A percentile compares a stretch with the other conserved stretches of the same genome.
phyloP scores from a whole-genome alignment of 2,329 filamentous ascomycete genomes.

The Biscogniauxia marginata region DNA sequence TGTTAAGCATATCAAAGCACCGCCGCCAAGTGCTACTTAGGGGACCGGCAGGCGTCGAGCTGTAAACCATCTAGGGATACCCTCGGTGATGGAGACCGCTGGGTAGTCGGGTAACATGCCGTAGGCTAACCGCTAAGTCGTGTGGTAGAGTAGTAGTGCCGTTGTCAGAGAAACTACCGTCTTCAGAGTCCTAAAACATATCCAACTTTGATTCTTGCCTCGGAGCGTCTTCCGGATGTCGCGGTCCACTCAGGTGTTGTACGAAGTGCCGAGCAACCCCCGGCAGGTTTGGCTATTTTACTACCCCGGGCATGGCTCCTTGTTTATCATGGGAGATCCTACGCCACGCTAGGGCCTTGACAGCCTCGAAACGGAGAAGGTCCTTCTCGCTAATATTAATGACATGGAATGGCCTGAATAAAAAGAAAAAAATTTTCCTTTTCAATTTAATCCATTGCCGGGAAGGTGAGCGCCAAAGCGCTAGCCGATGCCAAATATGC shows the following conservation, averaged over 20 bases:
- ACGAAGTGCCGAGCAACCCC: background rate
- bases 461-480: slow-evolving; percentile 11
- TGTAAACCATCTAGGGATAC: background rate
- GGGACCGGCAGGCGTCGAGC: background rate
- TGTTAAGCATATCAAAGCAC: background rate
- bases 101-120: background rate
- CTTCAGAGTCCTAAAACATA: background rate
- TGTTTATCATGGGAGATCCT: background rate
- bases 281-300: background rate
- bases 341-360: slow-evolving; percentile 5
- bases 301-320: slow-evolving; percentile 1
- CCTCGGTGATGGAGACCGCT: background rate
- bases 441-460: background rate
- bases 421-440: slow-evolving; percentile 13
- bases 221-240: background rate
- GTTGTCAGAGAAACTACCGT: background rate
- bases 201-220: background rate
- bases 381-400: background rate
- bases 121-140: background rate
- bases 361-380: slow-evolving; percentile 12
- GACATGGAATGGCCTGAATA: background rate
- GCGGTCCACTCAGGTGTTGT: background rate
- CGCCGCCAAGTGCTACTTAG: background rate
- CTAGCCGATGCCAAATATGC: slow-evolving; percentile 15
- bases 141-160: background rate